A percentile compares a stretch with the other conserved stretches of the same genome.
Evolutionary conservation across 2,329 filamentous ascomycete species (phyloP).

Genomic region (Lasiodiplodia citricola): DNA sequence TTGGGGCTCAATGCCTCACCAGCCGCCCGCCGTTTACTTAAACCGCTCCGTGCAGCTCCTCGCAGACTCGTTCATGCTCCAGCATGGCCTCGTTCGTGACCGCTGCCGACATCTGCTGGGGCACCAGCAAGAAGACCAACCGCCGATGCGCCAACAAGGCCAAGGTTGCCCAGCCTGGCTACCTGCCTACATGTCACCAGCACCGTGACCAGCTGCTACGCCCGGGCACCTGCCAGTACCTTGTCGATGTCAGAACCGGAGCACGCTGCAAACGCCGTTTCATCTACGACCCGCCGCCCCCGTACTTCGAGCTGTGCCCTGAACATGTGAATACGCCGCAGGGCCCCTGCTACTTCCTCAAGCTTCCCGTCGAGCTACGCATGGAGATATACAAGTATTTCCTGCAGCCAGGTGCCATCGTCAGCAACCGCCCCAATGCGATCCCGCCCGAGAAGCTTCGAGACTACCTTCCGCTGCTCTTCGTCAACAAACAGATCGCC

Average conservation of each 20-base stretch:
- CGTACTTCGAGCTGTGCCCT: constrained; percentile 38
- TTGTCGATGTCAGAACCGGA: constrained; percentile 26
- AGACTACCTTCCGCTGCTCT: constrained; percentile 29
- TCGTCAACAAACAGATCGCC: constrained; percentile 37
- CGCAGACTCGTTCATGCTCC: not conserved
- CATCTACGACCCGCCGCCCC: constrained; percentile 35
- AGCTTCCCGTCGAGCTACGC: constrained; percentile 40
- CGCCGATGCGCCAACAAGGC: constrained; percentile 20
- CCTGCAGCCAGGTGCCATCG: constrained; percentile 34
- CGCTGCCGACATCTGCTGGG: constrained; percentile 17
- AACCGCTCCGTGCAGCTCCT: not conserved
- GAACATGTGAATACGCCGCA: constrained; percentile 37
- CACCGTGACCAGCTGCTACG: constrained; percentile 38
- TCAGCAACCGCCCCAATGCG: not conserved
- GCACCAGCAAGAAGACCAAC: constrained; percentile 16
- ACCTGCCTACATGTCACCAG: constrained; percentile 37
- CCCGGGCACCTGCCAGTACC: constrained; percentile 37
- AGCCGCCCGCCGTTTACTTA: not conserved
- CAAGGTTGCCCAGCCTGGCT: constrained; percentile 29
- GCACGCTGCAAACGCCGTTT: constrained; percentile 37
- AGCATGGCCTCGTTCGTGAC: not conserved
- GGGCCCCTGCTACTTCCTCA: constrained; percentile 39
- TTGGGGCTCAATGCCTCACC: constrained; percentile 9
- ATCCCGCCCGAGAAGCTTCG: not conserved
- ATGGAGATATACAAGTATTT: constrained; percentile 40